phyloP scores from a whole-genome alignment of 495 filamentous ascomycete genomes.

The Antarctomyces pellizariae region DNA sequence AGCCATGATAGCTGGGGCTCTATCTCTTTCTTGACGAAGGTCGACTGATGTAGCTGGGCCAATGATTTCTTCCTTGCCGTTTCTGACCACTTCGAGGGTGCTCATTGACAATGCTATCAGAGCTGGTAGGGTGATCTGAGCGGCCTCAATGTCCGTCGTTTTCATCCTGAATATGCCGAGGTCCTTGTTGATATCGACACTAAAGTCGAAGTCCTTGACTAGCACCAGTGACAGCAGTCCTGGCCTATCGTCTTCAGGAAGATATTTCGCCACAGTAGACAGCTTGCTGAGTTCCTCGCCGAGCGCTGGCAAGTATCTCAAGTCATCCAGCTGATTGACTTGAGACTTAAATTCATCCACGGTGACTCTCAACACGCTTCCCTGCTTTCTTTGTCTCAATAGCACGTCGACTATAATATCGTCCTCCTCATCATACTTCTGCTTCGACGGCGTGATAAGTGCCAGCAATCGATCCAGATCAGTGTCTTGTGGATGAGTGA shows the following conservation, averaged over 20 bases:
- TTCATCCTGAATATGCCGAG: constrained; percentile 38
- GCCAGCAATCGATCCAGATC: constrained; percentile 68
- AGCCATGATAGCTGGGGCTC: constrained; percentile 43
- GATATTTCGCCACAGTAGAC: constrained; percentile 75
- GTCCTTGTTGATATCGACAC: constrained; percentile 32
- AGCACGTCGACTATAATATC: constrained; percentile 90
- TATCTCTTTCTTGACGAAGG: constrained; percentile 13
- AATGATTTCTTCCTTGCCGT: constrained; percentile 44
- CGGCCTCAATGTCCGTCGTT: constrained; percentile 39
- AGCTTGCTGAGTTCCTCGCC: constrained; percentile 57
- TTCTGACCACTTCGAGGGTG: constrained; percentile 32
- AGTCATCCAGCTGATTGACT: constrained; percentile 31
- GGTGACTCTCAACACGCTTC: constrained; percentile 52
- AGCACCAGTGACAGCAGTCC: constrained; percentile 55
- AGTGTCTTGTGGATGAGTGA: constrained; percentile 43
- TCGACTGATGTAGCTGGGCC: constrained; percentile 21
- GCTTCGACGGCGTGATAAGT: constrained; percentile 73
- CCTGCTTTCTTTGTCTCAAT: constrained; percentile 71
- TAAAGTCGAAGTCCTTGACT: constrained; percentile 34
- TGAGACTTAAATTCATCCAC: constrained; percentile 33
- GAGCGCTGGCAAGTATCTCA: constrained; percentile 41
- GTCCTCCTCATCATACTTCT: constrained; percentile 77
- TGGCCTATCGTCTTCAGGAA: constrained; percentile 88
- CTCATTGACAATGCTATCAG: constrained; percentile 54
- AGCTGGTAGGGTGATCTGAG: constrained; percentile 66